Conservation (phyloP, 345 rosid species). For the Brassica cretica region DNA sequence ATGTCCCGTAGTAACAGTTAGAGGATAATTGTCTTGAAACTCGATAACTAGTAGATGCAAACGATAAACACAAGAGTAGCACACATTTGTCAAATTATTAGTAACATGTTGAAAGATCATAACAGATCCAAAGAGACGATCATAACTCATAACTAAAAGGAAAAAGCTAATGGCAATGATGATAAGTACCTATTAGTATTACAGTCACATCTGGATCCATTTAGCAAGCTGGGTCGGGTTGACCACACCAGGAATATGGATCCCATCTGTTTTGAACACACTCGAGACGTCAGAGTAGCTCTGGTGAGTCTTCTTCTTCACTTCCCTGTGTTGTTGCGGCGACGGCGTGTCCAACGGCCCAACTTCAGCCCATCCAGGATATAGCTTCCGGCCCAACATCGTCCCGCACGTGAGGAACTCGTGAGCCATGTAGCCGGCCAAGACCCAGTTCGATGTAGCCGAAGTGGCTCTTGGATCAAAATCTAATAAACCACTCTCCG, state of each 20-base stretch:
- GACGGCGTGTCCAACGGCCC: slow-evolving; percentile 28
- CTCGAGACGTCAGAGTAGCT: slow-evolving; percentile 66
- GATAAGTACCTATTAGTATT: background rate
- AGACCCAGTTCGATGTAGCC: slow-evolving; percentile 42
- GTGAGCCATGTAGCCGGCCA: slow-evolving; percentile 76
- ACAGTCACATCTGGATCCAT: slow-evolving; percentile 66
- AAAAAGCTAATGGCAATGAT: background rate
- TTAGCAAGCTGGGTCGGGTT: slow-evolving; percentile 70
- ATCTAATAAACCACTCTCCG: slow-evolving; percentile 36
- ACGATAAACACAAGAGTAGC: background rate
- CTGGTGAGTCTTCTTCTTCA: slow-evolving; percentile 35
- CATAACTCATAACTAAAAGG: background rate
- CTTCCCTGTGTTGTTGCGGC: slow-evolving; percentile 34
- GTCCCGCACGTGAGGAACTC: slow-evolving; percentile 67
- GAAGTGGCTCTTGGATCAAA: slow-evolving; percentile 7
- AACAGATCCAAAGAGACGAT: background rate
- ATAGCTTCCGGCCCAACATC: slow-evolving; percentile 52
- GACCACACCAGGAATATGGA: slow-evolving; percentile 66
- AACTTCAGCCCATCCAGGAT: slow-evolving; percentile 43
- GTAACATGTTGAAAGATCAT: slow-evolving; percentile 2
- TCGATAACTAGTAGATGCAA: background rate
- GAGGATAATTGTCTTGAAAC: background rate
- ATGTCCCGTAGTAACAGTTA: background rate
- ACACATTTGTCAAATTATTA: background rate
- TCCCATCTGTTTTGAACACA: slow-evolving; percentile 57